Percentiles rank a stretch among this genome's conserved stretches.
Conservation (phyloP, 768 basidiomycete genomes). For the Russula sp. region DNA sequence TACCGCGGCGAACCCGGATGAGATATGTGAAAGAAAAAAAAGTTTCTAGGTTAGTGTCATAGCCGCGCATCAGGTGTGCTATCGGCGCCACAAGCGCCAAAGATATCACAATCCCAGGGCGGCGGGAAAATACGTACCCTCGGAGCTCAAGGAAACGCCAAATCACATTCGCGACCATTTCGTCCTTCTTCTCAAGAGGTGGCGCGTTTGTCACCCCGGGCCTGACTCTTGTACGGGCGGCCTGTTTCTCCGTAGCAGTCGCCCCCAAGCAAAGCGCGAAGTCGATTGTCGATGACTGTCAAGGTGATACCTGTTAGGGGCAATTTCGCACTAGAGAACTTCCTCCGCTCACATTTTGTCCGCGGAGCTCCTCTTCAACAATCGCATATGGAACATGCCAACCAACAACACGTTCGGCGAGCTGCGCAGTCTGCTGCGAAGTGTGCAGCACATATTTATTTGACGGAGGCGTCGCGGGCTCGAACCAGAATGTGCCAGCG, state of each 20-base stretch:
- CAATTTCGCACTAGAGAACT: neutral
- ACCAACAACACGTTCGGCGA: conserved; percentile 79
- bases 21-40: conserved; percentile 12
- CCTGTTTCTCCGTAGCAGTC: conserved; percentile 73
- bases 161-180: conserved; percentile 95
- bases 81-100: conserved; percentile 23
- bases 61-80: conserved; percentile 18
- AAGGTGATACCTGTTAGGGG: neutral
- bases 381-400: conserved; percentile 86
- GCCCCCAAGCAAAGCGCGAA: conserved; percentile 92
- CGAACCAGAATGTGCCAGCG: conserved; percentile 70
- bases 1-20: conserved; percentile 3
- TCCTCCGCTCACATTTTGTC: conserved; percentile 78
- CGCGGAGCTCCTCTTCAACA: conserved; percentile 90
- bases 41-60: conserved; percentile 10
- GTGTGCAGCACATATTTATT: conserved; percentile 65
- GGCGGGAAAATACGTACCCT: conserved; percentile 54
- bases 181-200: conserved; percentile 94
- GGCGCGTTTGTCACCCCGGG: conserved; percentile 31
- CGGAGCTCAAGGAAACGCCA: conserved; percentile 97
- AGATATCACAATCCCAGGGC: conserved; percentile 9
- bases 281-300: conserved; percentile 94
- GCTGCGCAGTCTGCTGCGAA: conserved; percentile 71
- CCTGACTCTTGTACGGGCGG: conserved; percentile 74
- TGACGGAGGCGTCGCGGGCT: conserved; percentile 40